These are phyloP conservation scores for Arxiozyma bovina DNA, from an alignment of 1,139 yeast species.

Conservation along the genomic window DNA sequence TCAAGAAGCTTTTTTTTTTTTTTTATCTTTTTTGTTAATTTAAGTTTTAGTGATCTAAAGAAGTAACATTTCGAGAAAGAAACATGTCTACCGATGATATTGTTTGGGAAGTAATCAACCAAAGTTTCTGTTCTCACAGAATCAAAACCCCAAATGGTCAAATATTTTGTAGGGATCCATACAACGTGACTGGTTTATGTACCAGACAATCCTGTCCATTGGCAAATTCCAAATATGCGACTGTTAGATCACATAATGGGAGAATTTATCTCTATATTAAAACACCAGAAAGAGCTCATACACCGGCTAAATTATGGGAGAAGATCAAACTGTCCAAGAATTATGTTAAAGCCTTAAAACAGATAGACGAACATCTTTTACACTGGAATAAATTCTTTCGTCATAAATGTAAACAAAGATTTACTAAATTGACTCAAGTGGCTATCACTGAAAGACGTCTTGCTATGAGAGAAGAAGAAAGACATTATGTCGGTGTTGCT, in stretches of 20 bases:
- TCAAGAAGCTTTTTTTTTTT: too few relatives aligned
- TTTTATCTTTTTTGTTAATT: too few relatives aligned
- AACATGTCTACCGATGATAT: slow-evolving; percentile 38
- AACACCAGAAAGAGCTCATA: slow-evolving; percentile 94
- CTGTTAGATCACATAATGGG: slow-evolving; percentile 85
- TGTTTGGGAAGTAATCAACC: slow-evolving; percentile 87
- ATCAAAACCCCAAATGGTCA: slow-evolving; percentile 72
- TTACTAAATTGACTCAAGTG: slow-evolving; percentile 89
- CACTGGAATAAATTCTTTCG: slow-evolving; percentile 91
- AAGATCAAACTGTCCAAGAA: slow-evolving; percentile 81
- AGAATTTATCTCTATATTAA: slow-evolving; percentile 86
- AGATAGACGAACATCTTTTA: slow-evolving; percentile 74
- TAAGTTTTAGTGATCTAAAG: neutral
- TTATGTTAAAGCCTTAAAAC: slow-evolving; percentile 76
- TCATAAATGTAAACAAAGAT: slow-evolving; percentile 91
- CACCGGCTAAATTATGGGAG: slow-evolving; percentile 91
- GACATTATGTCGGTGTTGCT: slow-evolving; percentile 84
- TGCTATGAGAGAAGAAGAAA: slow-evolving; percentile 83
- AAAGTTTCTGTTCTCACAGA: slow-evolving; percentile 83
- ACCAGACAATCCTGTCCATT: slow-evolving; percentile 89
- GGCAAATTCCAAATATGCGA: slow-evolving; percentile 93
- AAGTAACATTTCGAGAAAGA: neutral
- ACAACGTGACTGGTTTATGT: slow-evolving; percentile 85
- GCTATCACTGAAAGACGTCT: slow-evolving; percentile 93
- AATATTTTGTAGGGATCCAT: slow-evolving; percentile 79